Percentiles rank a stretch among this genome's conserved stretches.
Evolutionary conservation across 2,329 filamentous ascomycete species (phyloP).

Genomic region (Penicillium occitanis): DNA sequence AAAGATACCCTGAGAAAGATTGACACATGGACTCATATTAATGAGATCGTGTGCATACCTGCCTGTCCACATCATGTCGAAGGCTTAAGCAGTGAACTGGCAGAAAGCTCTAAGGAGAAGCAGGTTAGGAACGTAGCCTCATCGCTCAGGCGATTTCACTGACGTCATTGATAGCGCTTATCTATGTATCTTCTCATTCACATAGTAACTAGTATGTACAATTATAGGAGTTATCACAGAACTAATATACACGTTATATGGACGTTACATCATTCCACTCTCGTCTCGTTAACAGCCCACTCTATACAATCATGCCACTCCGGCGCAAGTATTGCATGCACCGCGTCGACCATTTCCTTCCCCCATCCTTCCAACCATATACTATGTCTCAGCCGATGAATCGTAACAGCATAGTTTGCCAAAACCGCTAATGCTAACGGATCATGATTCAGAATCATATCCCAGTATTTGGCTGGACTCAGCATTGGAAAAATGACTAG

Average conservation of each 20-base stretch:
- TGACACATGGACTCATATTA: neutral
- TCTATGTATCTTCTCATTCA: neutral
- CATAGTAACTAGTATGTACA: neutral
- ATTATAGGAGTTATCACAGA: neutral
- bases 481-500: conserved; percentile 10
- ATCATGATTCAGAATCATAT: conserved; percentile 14
- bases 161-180: neutral
- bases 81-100: neutral
- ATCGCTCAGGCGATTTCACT: neutral
- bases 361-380: conserved; percentile 20
- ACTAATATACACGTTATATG: neutral
- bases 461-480: conserved; percentile 11
- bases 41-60: neutral
- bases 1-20: neutral
- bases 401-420: conserved; percentile 17
- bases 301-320: conserved; percentile 19
- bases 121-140: neutral
- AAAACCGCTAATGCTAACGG: conserved; percentile 19
- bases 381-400: conserved; percentile 10
- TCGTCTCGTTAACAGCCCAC: conserved; percentile 13
- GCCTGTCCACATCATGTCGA: neutral
- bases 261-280: neutral
- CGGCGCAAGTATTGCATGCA: conserved; percentile 6
- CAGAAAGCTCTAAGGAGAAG: neutral
- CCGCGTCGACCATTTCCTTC: conserved; percentile 16